Percentiles rank a stretch among this genome's conserved stretches.
These are phyloP conservation scores for Boletellus ananas DNA, from an alignment of 768 basidiomycete genomes.

Conservation along the genomic window DNA sequence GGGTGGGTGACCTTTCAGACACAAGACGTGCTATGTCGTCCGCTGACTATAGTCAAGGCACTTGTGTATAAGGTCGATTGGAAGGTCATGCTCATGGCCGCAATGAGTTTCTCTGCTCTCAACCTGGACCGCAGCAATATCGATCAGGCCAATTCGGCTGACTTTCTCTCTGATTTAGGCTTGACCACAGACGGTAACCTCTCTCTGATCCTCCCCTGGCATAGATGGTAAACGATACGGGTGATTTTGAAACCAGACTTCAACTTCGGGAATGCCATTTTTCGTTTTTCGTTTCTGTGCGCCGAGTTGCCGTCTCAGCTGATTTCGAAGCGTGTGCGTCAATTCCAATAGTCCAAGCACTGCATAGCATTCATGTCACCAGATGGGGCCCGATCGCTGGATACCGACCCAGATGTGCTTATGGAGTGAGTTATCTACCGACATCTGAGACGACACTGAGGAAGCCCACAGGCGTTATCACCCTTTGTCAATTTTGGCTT, in stretches of 20 bases:
- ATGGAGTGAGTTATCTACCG: constrained; percentile 36
- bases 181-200: constrained; percentile 45
- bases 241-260: constrained; percentile 35
- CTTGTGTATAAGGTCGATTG: constrained; percentile 56
- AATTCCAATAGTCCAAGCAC: not conserved
- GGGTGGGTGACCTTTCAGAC: constrained; percentile 24
- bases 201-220: too few relatives aligned
- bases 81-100: constrained; percentile 57
- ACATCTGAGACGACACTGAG: not conserved
- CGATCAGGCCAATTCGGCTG: constrained; percentile 55
- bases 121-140: constrained; percentile 54
- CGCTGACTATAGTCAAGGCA: constrained; percentile 26
- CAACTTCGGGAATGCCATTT: constrained; percentile 54
- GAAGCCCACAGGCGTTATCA: constrained; percentile 34
- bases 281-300: constrained; percentile 46
- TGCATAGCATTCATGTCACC: not conserved
- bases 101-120: constrained; percentile 54
- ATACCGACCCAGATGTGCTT: constrained; percentile 56
- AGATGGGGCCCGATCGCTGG: constrained; percentile 63
- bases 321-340: constrained; percentile 51
- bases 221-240: not conserved
- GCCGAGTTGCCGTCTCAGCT: constrained; percentile 64
- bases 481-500: constrained; percentile 53
- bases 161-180: constrained; percentile 52
- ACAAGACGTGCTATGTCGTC: too few relatives aligned